phyloP scores from a whole-genome alignment of 2,329 filamentous ascomycete species.

The Eurotiales sp. region DNA sequence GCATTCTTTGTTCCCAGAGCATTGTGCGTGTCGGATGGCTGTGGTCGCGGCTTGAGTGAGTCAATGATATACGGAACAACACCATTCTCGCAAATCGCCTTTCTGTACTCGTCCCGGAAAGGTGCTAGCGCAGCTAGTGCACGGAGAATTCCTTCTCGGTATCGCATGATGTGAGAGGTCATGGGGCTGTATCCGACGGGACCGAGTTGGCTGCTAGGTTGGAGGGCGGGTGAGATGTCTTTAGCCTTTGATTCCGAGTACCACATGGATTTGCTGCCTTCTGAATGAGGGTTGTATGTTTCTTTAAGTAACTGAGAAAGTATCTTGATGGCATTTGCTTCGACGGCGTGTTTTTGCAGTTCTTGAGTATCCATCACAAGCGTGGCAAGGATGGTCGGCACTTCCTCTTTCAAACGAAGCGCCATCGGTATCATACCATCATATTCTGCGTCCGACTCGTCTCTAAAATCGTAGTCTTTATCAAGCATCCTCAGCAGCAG shows the following conservation, averaged over 20 bases:
- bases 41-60: constrained; percentile 62
- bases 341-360: constrained; percentile 77
- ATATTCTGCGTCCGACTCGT: constrained; percentile 37
- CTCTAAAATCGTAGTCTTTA: constrained; percentile 43
- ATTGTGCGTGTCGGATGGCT: constrained; percentile 25
- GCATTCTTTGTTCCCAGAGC: constrained; percentile 29
- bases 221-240: constrained; percentile 16
- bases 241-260: constrained; percentile 34
- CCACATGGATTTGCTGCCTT: constrained; percentile 54
- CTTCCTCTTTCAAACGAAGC: constrained; percentile 62
- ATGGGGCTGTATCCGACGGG: constrained; percentile 58
- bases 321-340: constrained; percentile 61
- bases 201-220: constrained; percentile 52
- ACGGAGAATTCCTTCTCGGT: constrained; percentile 71
- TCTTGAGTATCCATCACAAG: constrained; percentile 73
- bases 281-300: constrained; percentile 58
- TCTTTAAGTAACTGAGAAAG: constrained; percentile 63
- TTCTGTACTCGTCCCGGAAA: constrained; percentile 79
- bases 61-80: constrained; percentile 78
- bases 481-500: constrained; percentile 65
- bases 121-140: constrained; percentile 78
- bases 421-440: constrained; percentile 39
- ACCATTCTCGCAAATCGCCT: constrained; percentile 77
- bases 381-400: constrained; percentile 71
- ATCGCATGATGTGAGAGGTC: constrained; percentile 66